Conservation (phyloP, 805 yeast species). For the Yamadazyma ubonensis region DNA sequence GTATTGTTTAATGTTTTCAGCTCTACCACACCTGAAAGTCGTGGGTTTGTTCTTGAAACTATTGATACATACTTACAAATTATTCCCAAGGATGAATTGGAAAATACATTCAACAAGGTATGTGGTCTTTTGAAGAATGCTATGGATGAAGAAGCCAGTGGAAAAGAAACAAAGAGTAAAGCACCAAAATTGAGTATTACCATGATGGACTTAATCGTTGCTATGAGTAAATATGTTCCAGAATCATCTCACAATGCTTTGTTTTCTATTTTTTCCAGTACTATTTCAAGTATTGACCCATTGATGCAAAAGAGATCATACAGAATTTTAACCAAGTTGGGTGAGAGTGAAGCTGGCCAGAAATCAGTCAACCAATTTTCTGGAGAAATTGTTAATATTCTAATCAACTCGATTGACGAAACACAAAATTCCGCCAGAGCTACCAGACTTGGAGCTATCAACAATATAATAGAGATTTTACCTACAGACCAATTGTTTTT, state of each 20-base stretch:
- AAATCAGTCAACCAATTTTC: slow-evolving; percentile 53
- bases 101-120: slow-evolving; percentile 78
- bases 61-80: slow-evolving; percentile 78
- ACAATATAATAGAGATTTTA: slow-evolving; percentile 55
- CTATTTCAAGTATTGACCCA: slow-evolving; percentile 57
- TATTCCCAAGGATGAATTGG: slow-evolving; percentile 63
- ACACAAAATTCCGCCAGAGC: slow-evolving; percentile 77
- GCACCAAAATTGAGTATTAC: slow-evolving; percentile 67
- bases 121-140: slow-evolving; percentile 75
- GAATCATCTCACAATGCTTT: slow-evolving; percentile 66
- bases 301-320: slow-evolving; percentile 87
- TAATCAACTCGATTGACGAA: slow-evolving; percentile 55
- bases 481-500: slow-evolving; percentile 69
- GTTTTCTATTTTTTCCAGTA: slow-evolving; percentile 71
- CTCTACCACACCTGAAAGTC: slow-evolving; percentile 80
- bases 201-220: slow-evolving; percentile 86
- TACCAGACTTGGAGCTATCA: slow-evolving; percentile 69
- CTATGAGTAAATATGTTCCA: slow-evolving; percentile 84
- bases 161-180: slow-evolving; percentile 8
- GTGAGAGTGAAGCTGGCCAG: slow-evolving; percentile 67
- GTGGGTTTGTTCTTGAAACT: slow-evolving; percentile 83
- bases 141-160: slow-evolving; percentile 54
- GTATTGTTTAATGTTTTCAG: slow-evolving; percentile 90
- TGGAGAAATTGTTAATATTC: slow-evolving; percentile 55
- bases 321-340: slow-evolving; percentile 67